Base-by-base conservation (phyloP, 805 yeast genomes). In the Starmerella geochares region DNA sequence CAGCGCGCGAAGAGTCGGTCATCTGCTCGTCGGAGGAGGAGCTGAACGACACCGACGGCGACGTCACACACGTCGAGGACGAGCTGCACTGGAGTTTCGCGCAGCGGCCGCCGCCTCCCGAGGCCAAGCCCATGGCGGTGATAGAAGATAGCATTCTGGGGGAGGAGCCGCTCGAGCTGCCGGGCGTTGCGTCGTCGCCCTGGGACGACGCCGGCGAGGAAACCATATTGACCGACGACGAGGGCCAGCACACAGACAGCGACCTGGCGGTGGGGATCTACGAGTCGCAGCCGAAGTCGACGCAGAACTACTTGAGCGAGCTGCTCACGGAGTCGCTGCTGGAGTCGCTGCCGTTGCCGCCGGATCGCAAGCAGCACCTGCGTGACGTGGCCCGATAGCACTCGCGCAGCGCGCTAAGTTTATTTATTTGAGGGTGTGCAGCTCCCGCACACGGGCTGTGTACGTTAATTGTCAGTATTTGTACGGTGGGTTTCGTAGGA, bases 281-380 rank as follows among this genome's bases (percentile, higher is more conserved):
- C 14, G 42, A 23, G 3, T 7, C 31, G 32, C 21, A 7, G 13
- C 25, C 11, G 13, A 38, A 19, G 24, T 25, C 31, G 14, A 54
- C 60, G 19, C 60, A 56, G 44, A 47, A 49, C 46, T 58, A 53
- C 41, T 43, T 58, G 7, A 43, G 50, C 27, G 57, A 48, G 41
- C 41, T 62, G 21, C 55, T 62, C 42, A 62, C 65, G 21, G 65
- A 62, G 31, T 60, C 63, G 19, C 41, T 61, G 40, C 52, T 61
- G 21, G 64, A 58, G 40, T 55, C 63, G 24, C 49, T 61, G 45
- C 64, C 64, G 19, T 54, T 59, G 37, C 63, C 64, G 7, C 58
- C 61, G 3, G 52, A 41, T 20, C 39, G 45, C 27, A 36, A 29
- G 46, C 45, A 45, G 44, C 29, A 28, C 28, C n/a, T 29, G 28